Conservation (phyloP, 1,284 basidiomycete genomes). For the Cutaneotrichosporon cavernicola region DNA sequence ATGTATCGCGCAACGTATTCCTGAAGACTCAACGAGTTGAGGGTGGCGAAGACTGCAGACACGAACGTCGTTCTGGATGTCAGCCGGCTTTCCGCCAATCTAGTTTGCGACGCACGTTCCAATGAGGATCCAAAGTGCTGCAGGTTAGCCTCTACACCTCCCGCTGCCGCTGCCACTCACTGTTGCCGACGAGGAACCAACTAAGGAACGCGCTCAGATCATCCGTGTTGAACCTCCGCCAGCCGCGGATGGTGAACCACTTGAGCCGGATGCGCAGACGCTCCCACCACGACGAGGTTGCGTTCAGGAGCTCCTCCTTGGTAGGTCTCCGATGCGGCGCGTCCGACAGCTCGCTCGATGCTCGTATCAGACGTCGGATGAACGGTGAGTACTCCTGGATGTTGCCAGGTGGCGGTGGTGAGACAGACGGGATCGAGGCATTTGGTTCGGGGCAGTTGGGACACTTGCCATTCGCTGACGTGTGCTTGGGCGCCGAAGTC, state of each 20-base stretch:
- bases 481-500: not conserved
- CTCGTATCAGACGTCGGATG: constrained; percentile 63
- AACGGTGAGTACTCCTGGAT: constrained; percentile 69
- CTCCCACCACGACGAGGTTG: constrained; percentile 86
- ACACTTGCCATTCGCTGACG: not conserved
- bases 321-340: constrained; percentile 71
- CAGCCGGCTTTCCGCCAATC: constrained; percentile 11
- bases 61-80: constrained; percentile 82
- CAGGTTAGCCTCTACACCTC: not conserved
- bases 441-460: constrained; percentile 7
- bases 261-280: constrained; percentile 88
- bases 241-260: constrained; percentile 96
- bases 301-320: constrained; percentile 79
- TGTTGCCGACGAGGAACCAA: constrained; percentile 91
- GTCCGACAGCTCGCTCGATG: constrained; percentile 29
- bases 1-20: constrained; percentile 85
- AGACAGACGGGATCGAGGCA: constrained; percentile 9
- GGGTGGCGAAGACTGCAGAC: constrained; percentile 83
- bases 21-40: constrained; percentile 88
- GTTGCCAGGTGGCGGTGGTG: constrained; percentile 22
- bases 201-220: constrained; percentile 96
- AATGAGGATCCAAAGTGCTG: constrained; percentile 73
- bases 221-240: constrained; percentile 92
- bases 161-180: constrained; percentile 30
- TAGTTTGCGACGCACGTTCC: constrained; percentile 71